Evolutionary conservation across 2,329 filamentous ascomycete species (phyloP), one percentile per base, ranked within the genome.

Genomic region (Phialocephala subalpina): DNA sequence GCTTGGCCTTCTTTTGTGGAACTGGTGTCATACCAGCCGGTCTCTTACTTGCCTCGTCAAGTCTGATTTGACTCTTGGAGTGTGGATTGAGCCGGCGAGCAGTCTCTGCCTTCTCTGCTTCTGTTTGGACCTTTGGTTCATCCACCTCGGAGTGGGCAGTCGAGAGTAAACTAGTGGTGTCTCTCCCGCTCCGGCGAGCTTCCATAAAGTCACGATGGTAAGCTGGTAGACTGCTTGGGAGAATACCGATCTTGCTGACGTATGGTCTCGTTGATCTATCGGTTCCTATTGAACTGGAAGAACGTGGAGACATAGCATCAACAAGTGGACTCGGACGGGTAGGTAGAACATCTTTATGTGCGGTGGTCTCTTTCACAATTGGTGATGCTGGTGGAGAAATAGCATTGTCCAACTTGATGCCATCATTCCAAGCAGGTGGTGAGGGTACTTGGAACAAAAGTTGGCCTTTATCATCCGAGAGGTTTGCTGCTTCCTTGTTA

Each of bases 161-260:
- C 25, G 75, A 75, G 14, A 73, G 77, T 8, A 67, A 64, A 38
- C 66, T 75, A 6, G 58, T 82, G 76, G 82, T 79, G 55, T 83
- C 81, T 67, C 80, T 79, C 58, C 84, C 86, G 11, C 85, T 82
- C 76, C 86, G 84, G 74, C 84, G 83, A 63, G 91, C 88, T 76
- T 94, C 91, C 86, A 98, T 95, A 72, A 92, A 96, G 61, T 96
- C 94, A 69, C 91, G 90, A 79, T 99, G 96, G 67, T 97, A 97
- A 36, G 92, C 89, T 7, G 96, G 93, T 52, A 99, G 81, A 78
- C 94, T 97, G 70, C 92, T 97, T 3, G 96, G 94, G 12, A 99
- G 82, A 58, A 99, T 93, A 67, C 93, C 93, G 60, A 99, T 92
- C 71, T 97, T 97, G 79, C 91, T 97, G 58, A 92, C 72, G 63